A percentile compares a stretch with the other conserved stretches of the same genome.
Conservation (phyloP, 2,329 filamentous ascomycete species). For the Xylariaceae sp. region DNA sequence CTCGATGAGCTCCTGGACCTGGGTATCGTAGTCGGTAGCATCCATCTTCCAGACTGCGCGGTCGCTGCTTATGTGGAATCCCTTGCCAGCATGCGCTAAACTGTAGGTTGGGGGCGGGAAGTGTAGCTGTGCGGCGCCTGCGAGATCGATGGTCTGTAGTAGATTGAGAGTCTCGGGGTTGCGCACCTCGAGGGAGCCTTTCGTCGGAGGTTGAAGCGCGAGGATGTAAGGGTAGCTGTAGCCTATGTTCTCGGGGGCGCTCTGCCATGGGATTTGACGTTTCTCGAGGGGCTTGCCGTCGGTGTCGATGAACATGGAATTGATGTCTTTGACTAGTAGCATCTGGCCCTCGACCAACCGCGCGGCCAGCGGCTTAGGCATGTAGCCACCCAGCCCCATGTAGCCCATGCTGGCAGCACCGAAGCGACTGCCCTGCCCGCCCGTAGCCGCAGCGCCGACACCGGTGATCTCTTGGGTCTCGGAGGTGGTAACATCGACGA, state of each 20-base stretch:
- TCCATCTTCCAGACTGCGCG: slow-evolving; percentile 95
- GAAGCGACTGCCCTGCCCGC: slow-evolving; percentile 68
- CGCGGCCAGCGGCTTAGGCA: slow-evolving; percentile 84
- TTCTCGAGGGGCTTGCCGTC: slow-evolving; percentile 79
- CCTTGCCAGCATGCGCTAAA: slow-evolving; percentile 92
- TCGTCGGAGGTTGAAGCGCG: slow-evolving; percentile 77
- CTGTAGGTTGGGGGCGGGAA: slow-evolving; percentile 91
- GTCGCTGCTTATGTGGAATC: slow-evolving; percentile 90
- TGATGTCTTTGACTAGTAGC: slow-evolving; percentile 94
- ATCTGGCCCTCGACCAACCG: slow-evolving; percentile 80
- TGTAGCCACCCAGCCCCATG: slow-evolving; percentile 89
- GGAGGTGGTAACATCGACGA: slow-evolving; percentile 78
- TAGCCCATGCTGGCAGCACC: slow-evolving; percentile 92
- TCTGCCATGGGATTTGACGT: slow-evolving; percentile 87
- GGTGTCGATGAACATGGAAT: slow-evolving; percentile 86
- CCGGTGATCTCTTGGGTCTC: slow-evolving; percentile 76
- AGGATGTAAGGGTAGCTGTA: slow-evolving; percentile 97
- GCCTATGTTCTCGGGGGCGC: slow-evolving; percentile 84
- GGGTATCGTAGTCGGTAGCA: slow-evolving; percentile 84
- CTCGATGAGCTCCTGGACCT: slow-evolving; percentile 78
- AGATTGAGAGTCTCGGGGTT: slow-evolving; percentile 91
- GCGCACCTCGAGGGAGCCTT: slow-evolving; percentile 82
- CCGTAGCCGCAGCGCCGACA: slow-evolving; percentile 64
- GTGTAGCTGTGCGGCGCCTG: slow-evolving; percentile 79
- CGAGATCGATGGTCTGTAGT: slow-evolving; percentile 79